Evolutionary conservation across 2,329 filamentous ascomycete genomes (phyloP).

Genomic region (Akanthomyces uredinophilus): DNA sequence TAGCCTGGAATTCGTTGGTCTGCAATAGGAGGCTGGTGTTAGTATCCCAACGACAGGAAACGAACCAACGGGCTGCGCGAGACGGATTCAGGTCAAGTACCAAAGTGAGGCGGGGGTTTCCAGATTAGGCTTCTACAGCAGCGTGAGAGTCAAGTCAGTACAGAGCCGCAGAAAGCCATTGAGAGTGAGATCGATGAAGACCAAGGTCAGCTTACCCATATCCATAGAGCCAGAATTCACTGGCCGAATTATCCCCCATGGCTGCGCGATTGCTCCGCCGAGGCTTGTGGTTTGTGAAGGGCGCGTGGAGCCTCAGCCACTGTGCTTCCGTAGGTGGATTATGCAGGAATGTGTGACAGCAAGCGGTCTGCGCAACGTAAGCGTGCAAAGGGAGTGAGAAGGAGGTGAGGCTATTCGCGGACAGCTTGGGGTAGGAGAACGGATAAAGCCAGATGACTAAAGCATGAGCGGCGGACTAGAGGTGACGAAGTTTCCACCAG

Average conservation of each 20-base stretch:
- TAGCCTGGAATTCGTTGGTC: conserved; percentile 83
- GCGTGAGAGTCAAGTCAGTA: conserved; percentile 16
- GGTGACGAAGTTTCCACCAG: neutral
- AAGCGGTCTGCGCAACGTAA: neutral
- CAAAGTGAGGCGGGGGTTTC: conserved; percentile 95
- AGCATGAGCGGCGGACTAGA: too few relatives aligned
- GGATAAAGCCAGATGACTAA: neutral
- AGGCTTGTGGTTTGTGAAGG: neutral
- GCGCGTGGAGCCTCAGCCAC: neutral
- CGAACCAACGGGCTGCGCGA: neutral
- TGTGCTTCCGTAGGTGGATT: too few relatives aligned
- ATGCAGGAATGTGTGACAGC: neutral
- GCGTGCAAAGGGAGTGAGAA: too few relatives aligned
- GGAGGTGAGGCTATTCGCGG: neutral
- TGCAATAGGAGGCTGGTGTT: conserved; percentile 32
- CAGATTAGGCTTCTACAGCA: conserved; percentile 75
- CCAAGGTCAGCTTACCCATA: conserved; percentile 64
- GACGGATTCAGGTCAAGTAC: conserved; percentile 44
- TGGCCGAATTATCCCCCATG: conserved; percentile 19
- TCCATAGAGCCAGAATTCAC: conserved; percentile 93
- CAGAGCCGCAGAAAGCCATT: too few relatives aligned
- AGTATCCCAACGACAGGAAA: conserved; percentile 7
- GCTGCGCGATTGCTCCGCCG: neutral
- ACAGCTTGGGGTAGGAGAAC: neutral
- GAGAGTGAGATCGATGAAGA: neutral